Percentiles rank a stretch among this genome's conserved stretches.
These are phyloP conservation scores for Craterostigma plantagineum DNA, from an alignment of 257 asterid species.

Conservation along the genomic window DNA sequence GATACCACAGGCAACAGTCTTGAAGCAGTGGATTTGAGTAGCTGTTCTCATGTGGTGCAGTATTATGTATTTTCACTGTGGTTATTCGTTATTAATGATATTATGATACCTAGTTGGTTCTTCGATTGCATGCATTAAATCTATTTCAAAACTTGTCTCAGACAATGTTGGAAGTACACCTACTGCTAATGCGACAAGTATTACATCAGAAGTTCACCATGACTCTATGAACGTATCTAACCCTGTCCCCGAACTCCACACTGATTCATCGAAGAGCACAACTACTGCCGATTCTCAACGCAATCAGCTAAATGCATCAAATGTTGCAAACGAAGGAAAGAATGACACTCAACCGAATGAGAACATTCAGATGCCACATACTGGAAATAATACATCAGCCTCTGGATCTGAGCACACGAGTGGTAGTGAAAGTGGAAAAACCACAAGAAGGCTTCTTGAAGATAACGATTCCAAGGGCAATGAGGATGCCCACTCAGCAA, in stretches of 20 bases:
- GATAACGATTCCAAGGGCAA: conserved; percentile 29
- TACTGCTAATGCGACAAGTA: conserved; percentile 21
- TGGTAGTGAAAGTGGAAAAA: conserved; percentile 26
- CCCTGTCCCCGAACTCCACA: conserved; percentile 22
- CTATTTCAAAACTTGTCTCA: conserved; percentile 10
- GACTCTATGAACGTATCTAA: conserved; percentile 18
- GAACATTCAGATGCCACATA: conserved; percentile 26
- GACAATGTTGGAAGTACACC: conserved; percentile 24
- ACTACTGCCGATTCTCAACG: conserved; percentile 21
- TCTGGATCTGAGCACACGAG: conserved; percentile 26
- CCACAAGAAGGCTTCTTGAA: conserved; percentile 79
- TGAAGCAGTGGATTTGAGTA: too few species aligned
- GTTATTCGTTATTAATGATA: too few species aligned
- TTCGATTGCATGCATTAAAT: too few species aligned
- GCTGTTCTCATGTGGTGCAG: too few species aligned
- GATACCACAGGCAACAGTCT: too few species aligned
- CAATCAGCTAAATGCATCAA: conserved; percentile 29
- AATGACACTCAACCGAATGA: conserved; percentile 32
- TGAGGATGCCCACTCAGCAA: conserved; percentile 38
- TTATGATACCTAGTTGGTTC: too few species aligned
- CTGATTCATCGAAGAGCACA: conserved; percentile 14
- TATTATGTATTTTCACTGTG: too few species aligned
- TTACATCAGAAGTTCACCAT: conserved; percentile 14
- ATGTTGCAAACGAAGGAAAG: conserved; percentile 19
- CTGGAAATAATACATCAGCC: conserved; percentile 22